Conservation (phyloP, 2,329 filamentous ascomycete species). For the Neofusicoccum umdonicola region DNA sequence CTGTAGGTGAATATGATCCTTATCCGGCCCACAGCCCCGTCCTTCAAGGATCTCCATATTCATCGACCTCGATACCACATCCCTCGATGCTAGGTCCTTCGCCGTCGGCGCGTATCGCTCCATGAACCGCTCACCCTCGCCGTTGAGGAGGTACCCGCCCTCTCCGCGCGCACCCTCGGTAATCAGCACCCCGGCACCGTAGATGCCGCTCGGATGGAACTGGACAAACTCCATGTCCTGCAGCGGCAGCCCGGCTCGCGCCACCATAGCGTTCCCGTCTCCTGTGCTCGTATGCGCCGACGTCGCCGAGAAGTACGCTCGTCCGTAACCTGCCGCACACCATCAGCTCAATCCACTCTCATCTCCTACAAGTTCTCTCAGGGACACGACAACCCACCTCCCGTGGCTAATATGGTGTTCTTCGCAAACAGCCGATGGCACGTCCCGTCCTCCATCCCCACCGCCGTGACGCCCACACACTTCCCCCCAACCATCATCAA, state of each 20-base stretch:
- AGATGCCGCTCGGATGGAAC: slow-evolving; percentile 52
- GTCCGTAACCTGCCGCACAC: slow-evolving; percentile 40
- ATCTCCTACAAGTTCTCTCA: neutral
- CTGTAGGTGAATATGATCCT: slow-evolving; percentile 50
- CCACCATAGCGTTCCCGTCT: slow-evolving; percentile 51
- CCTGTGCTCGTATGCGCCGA: slow-evolving; percentile 51
- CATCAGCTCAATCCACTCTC: neutral
- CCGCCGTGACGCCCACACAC: slow-evolving; percentile 47
- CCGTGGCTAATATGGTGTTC: slow-evolving; percentile 50
- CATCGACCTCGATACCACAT: slow-evolving; percentile 50
- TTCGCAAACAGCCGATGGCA: slow-evolving; percentile 48
- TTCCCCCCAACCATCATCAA: slow-evolving; percentile 49
- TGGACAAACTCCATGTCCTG: slow-evolving; percentile 54
- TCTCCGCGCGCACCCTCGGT: slow-evolving; percentile 52
- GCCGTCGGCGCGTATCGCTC: slow-evolving; percentile 52
- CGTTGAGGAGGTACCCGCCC: slow-evolving; percentile 51
- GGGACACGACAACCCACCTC: slow-evolving; percentile 28
- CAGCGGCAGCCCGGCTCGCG: slow-evolving; percentile 48
- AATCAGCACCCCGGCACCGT: slow-evolving; percentile 51
- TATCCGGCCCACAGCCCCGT: slow-evolving; percentile 45
- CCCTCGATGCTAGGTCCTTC: slow-evolving; percentile 49
- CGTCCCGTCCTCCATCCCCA: slow-evolving; percentile 52
- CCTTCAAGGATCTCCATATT: slow-evolving; percentile 50
- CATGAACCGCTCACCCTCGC: slow-evolving; percentile 51
- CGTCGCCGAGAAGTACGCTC: slow-evolving; percentile 51